Evolutionary conservation across 148 eudicot species (phyloP).

Genomic region (Gaultheria prostrata): DNA sequence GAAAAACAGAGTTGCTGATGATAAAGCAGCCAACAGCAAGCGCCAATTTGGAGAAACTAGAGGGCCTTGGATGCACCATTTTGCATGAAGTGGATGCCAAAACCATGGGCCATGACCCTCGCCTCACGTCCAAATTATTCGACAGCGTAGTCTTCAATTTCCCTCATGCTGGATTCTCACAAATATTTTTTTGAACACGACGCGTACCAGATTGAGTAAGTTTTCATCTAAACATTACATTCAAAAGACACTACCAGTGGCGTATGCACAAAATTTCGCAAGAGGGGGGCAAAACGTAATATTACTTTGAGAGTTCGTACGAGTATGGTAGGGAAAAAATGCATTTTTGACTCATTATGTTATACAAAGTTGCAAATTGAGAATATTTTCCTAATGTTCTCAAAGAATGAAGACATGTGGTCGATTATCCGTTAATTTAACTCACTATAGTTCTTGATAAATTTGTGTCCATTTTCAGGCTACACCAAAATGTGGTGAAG

Average conservation of each 20-base stretch:
- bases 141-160: conserved; percentile 36
- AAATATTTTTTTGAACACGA: conserved; percentile 12
- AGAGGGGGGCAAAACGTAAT: no score
- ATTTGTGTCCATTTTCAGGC: conserved; percentile 9
- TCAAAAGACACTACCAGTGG: no score
- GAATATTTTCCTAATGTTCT: no score
- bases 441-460: no score
- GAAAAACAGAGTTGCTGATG: neutral
- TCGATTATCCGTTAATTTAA: no score
- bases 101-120: conserved; percentile 11
- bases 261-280: no score
- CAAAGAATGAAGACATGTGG: no score
- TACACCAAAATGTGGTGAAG: conserved; percentile 21
- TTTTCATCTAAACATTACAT: no score
- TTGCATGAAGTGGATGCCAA: conserved; percentile 23
- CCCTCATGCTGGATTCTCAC: conserved; percentile 19
- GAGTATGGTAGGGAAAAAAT: no score
- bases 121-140: conserved; percentile 6
- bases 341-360: no score
- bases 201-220: conserved; percentile 21
- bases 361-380: no score
- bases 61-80: conserved; percentile 4
- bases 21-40: conserved; percentile 1
- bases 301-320: no score
- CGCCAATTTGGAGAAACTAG: neutral